Conservation (phyloP, 2,329 filamentous ascomycete genomes). For the Thermothelomyces thermophilus region DNA sequence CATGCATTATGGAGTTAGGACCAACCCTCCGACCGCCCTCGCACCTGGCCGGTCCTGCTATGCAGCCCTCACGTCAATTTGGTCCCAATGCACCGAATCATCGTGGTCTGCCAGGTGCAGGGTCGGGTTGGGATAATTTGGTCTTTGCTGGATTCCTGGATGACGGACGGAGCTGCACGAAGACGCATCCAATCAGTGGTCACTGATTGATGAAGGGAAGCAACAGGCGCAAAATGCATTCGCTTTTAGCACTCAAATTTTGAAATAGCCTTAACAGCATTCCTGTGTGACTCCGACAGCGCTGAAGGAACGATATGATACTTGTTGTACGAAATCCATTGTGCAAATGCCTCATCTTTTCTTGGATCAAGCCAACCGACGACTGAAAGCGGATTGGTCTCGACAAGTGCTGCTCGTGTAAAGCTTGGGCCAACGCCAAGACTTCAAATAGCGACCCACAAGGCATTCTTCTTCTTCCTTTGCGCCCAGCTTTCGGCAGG, state of each 20-base stretch:
- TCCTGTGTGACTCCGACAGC: too few relatives aligned
- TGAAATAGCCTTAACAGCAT: too few relatives aligned
- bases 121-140: too few relatives aligned
- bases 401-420: too few relatives aligned
- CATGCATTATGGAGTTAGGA: slow-evolving; percentile 15
- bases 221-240: neutral
- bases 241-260: neutral
- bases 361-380: neutral
- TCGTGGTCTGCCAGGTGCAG: too few relatives aligned
- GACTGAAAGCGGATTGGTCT: too few relatives aligned
- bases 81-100: neutral
- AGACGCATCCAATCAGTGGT: neutral
- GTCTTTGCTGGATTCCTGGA: neutral
- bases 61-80: slow-evolving; percentile 1
- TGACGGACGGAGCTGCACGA: too few relatives aligned
- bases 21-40: neutral
- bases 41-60: neutral
- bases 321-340: neutral
- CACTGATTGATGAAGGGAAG: neutral
- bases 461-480: neutral
- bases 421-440: slow-evolving; percentile 15
- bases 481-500: neutral
- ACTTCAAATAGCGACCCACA: neutral
- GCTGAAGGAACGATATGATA: too few relatives aligned
- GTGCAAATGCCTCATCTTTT: too few relatives aligned